phyloP scores from a whole-genome alignment of 1,284 basidiomycete genomes.

The Irpex sp. region DNA sequence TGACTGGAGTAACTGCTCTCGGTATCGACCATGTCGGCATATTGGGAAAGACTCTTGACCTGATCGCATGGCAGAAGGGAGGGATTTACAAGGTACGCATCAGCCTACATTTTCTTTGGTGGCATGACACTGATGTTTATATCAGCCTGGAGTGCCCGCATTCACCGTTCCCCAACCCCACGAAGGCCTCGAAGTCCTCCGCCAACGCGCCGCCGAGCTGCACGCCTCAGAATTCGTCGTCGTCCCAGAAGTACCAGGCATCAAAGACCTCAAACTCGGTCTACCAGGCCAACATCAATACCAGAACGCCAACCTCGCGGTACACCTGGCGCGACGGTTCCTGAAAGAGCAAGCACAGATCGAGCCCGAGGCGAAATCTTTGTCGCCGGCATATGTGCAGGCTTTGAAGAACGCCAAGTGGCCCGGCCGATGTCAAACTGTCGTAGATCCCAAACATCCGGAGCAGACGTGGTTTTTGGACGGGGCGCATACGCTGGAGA shows the following conservation, averaged over 20 bases:
- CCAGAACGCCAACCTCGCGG: slow-evolving; percentile 86
- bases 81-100: slow-evolving; percentile 86
- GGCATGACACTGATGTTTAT: not conserved
- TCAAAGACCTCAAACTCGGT: slow-evolving; percentile 61
- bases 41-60: slow-evolving; percentile 83
- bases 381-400: slow-evolving; percentile 51
- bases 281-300: slow-evolving; percentile 87
- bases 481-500: slow-evolving; percentile 94
- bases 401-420: slow-evolving; percentile 76
- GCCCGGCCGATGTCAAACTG: slow-evolving; percentile 96
- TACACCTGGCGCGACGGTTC: slow-evolving; percentile 72
- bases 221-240: slow-evolving; percentile 55
- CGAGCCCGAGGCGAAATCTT: slow-evolving; percentile 20
- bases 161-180: slow-evolving; percentile 75
- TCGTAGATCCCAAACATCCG: slow-evolving; percentile 49
- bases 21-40: slow-evolving; percentile 93
- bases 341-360: slow-evolving; percentile 38
- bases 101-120: not conserved
- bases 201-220: slow-evolving; percentile 58
- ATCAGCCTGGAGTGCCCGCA: slow-evolving; percentile 76
- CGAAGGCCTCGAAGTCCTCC: slow-evolving; percentile 65
- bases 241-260: slow-evolving; percentile 39
- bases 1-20: slow-evolving; percentile 86
- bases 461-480: slow-evolving; percentile 84
- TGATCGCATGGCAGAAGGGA: slow-evolving; percentile 95